phyloP scores from a whole-genome alignment of 2,329 filamentous ascomycete genomes.

The Trichoderma harzianum region DNA sequence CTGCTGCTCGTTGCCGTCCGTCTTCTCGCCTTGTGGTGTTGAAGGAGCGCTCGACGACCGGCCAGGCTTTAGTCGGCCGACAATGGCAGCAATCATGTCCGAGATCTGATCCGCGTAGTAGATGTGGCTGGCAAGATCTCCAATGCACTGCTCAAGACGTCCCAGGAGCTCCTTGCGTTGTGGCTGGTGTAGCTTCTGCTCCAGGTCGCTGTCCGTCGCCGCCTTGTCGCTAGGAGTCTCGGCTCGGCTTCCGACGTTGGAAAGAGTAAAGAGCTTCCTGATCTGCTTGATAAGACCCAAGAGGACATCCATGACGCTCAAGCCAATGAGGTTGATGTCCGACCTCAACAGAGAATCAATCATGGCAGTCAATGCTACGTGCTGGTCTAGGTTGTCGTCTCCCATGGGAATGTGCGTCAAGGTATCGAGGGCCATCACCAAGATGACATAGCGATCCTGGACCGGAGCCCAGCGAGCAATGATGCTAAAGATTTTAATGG shows the following conservation, averaged over 20 bases:
- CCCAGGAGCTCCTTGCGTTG: conserved; percentile 64
- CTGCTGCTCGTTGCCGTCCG: conserved; percentile 38
- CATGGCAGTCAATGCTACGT: conserved; percentile 72
- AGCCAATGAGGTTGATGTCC: conserved; percentile 86
- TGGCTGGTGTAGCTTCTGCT: conserved; percentile 29
- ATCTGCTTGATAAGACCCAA: conserved; percentile 82
- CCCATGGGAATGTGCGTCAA: conserved; percentile 65
- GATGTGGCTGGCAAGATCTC: conserved; percentile 87
- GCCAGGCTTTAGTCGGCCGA: conserved; percentile 71
- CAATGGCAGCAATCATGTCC: conserved; percentile 84
- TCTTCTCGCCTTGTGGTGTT: conserved; percentile 46
- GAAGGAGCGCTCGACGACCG: conserved; percentile 43
- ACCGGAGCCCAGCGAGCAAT: conserved; percentile 86
- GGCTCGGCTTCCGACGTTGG: conserved; percentile 35
- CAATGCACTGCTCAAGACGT: conserved; percentile 77
- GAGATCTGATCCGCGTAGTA: conserved; percentile 96
- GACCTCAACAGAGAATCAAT: conserved; percentile 81
- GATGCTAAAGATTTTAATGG: conserved; percentile 74
- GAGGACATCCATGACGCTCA: conserved; percentile 94
- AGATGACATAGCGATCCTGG: conserved; percentile 87
- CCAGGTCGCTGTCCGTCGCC: conserved; percentile 31
- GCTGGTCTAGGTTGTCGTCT: conserved; percentile 68
- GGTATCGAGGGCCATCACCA: conserved; percentile 76
- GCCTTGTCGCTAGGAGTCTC: conserved; percentile 34
- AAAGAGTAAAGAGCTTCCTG: conserved; percentile 69